Evolutionary conservation across 257 asterid species (phyloP), one percentile per base, ranked within the genome.

Genomic region (Verbena officinalis): DNA sequence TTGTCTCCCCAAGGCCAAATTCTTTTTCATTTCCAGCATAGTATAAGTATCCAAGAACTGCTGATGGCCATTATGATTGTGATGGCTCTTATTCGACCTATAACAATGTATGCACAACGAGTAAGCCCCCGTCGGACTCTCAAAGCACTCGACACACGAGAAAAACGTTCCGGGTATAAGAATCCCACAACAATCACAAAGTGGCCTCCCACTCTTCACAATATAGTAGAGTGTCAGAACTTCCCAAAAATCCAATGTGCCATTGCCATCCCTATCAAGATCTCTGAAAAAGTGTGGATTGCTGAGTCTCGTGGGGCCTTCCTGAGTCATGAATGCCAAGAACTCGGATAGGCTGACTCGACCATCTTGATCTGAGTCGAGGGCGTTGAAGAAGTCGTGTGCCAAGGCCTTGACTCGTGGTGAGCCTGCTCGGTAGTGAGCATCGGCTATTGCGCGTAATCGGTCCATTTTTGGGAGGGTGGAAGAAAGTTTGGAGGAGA

Each of bases 161-260:
- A 77, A 77, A 27, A 42, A 77, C 2, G 70, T 73, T 0, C 61
- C 81, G 0, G 53, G 62, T 23, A 72, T 27, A 3, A 72, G 68
- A 9, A 52, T 5, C 17, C 72, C 73, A 36, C 78, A 72, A 1
- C 72, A 58, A 19, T 63, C 52, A 10, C 81, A 77, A 5, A 77
- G 42, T 0, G 81, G 78, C 78, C 75, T 72, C 21, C 78, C 78
- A 30, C 81, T 72, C 16, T 68, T 77, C 43, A 77, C 11, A 4
- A 72, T 71, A 14, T 72, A 77, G 19, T 55, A 64, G 2, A 72
- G 75, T 1, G 78, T 77, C 0, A 57, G 24, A 0, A 77, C 73
- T 13, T 77, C 73, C 78, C 62, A 60, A 11, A 77, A 77, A 45
- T 68, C 74, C 11, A 72, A 38, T 4, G 17, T 49, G 0, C 75